Evolutionary conservation across 2,329 filamentous ascomycete genomes (phyloP), one percentile per base, ranked within the genome.

Genomic region (Amauroascus verrucosus): DNA sequence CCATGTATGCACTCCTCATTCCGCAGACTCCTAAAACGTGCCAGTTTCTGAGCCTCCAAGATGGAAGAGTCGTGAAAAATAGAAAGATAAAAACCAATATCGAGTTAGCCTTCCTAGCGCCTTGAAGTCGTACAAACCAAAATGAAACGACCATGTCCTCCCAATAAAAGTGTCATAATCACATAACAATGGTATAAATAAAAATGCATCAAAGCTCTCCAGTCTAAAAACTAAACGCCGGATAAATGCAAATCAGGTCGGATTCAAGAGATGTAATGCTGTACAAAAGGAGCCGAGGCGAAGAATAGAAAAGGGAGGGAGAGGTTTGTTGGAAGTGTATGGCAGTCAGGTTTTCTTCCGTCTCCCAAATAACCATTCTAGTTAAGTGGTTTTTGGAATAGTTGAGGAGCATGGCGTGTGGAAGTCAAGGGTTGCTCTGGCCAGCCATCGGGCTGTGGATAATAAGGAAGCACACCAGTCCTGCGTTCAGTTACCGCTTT

Each of bases 391-490:
- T 13, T 22, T 18, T 47, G 30, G 11, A 47, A 35, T 11, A 22
- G 20, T 59, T 62, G 24, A 63, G 56, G 50, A 64, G 62, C 35
- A 62, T 69, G 51, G 61, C 60, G 14, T 63, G 64, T 35, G 67
- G 67, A 20, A 24, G 28, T 14, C 13, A 62, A 63, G 9, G 60
- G 61, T 8, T 63, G 65, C 46, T 70, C 65, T n/a, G 64, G 63
- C 67, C 70, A 73, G 13, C 66, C 64, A n/a, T 75, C 72, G 3
- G 47, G 9, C n/a, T 67, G 66, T 35, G 73, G 69, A 48, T 72
- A 64, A 48, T 73, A 74, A 6, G 86, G 86, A 3, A 90, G 79
- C 18, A 87, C 78, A 9, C 86, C 86, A 0, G 83, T 80, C 55
- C 68, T 71, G 35, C 83, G 81, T 54, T 86, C 74, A 40, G 85